Base-by-base conservation (phyloP, 192 early-diverging fungal species). In the Coemansia sp. region DNA sequence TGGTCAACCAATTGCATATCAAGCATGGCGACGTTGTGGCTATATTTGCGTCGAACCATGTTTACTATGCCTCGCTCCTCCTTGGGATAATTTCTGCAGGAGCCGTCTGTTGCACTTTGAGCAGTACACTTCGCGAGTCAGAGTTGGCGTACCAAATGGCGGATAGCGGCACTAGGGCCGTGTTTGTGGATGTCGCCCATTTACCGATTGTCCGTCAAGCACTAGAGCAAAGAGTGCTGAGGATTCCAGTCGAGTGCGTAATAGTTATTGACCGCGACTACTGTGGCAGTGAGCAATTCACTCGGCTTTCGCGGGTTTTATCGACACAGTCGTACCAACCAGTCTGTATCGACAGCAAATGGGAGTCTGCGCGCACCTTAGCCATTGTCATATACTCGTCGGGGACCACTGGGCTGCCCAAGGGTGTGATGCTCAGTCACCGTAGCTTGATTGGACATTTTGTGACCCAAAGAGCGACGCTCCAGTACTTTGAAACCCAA, bases 381-480 rank as follows among this genome's bases (percentile, higher is more conserved):
- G 78, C 73, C 3, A 36, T 66, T 16, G 61, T 80, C 16, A 62
- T 74, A 13, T 80, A 80, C 46, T 80, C 78, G 18, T 80, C 78
- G 6, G 78, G 78, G n/a, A 80, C 78, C 9, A 80, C 78, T 9
- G 78, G 78, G 89, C 74, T 76, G 46, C 89, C 90, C 40, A 97
- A 97, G 74, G 93, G 93, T 63, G 93, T 96, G 13, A 86, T 87
- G 72, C 88, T 90, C n/a, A 93, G 89, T 7, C 93, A 95, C 65
- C 72, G 71, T 43, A 95, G 94, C 81, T 86, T 95, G 36, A 86
- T 93, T 15, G 84, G 90, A 10, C 92, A 95, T 72, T 70, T 88
- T 2, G 38, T 42, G 3, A 24, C 38, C 0, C 34, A 41, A 13
- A 13, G 20, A 24, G 38, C 61, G n/a, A 22, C 38, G n/a, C 0